A percentile compares a stretch with the other conserved stretches of the same genome.
phyloP scores from a whole-genome alignment of 208 protist genomes.

The Porcisia hertigi region DNA sequence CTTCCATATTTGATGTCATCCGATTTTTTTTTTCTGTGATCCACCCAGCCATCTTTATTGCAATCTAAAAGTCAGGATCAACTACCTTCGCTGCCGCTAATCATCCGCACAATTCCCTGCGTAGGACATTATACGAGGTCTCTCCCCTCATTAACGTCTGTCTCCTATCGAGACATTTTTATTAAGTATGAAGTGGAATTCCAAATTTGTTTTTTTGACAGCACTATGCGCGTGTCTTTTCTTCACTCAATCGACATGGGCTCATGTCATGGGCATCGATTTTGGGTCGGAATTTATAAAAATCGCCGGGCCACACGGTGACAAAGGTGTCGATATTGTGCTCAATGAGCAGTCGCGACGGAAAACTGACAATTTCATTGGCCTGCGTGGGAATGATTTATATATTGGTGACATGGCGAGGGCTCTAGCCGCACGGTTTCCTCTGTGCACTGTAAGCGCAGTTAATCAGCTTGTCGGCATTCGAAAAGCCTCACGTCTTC shows the following conservation, averaged over 20 bases:
- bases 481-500: conserved; percentile 43
- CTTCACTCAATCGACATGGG: conserved; percentile 5
- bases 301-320: conserved; percentile 66
- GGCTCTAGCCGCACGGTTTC: conserved; percentile 88
- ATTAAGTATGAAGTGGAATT: background rate
- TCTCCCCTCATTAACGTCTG: background rate
- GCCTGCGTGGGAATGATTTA: conserved; percentile 87
- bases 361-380: conserved; percentile 92
- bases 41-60: background rate
- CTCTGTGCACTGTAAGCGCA: conserved; percentile 57
- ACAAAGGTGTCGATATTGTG: conserved; percentile 89
- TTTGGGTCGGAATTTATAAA: conserved; percentile 90
- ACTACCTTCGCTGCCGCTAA: background rate
- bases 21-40: background rate
- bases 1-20: background rate
- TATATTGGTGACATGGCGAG: conserved; percentile 90
- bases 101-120: background rate
- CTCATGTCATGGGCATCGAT: conserved; percentile 85
- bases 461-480: conserved; percentile 76
- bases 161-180: background rate
- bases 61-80: background rate
- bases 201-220: background rate
- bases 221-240: conserved; percentile 12
- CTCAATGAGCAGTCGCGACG: conserved; percentile 94
- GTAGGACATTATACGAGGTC: background rate